Conservation (phyloP, 129 eudicot species). For the Dittrichia graveolens region DNA sequence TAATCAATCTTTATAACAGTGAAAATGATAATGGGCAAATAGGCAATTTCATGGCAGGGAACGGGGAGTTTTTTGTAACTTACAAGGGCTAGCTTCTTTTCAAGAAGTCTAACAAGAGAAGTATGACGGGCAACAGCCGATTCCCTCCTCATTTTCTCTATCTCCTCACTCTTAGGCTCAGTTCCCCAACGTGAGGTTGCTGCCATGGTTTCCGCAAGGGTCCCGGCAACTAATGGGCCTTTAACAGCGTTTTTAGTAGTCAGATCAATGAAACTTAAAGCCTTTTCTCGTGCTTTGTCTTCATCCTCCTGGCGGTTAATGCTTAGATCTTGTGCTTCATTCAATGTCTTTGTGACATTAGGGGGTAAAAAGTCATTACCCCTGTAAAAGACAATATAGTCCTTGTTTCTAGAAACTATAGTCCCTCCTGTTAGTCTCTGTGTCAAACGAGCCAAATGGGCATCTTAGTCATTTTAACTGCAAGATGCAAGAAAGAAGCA, state of each 20-base stretch:
- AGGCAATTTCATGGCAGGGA: neutral
- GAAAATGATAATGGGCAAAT: conserved; percentile 14
- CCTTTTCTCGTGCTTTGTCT: conserved; percentile 71
- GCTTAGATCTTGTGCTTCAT: conserved; percentile 52
- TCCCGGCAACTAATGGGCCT: conserved; percentile 78
- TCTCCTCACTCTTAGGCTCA: conserved; percentile 46
- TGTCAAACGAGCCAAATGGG: conserved; percentile 18
- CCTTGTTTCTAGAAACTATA: conserved; percentile 87
- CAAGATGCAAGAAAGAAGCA: conserved; percentile 1
- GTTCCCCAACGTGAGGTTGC: conserved; percentile 93
- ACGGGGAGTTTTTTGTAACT: conserved; percentile 30
- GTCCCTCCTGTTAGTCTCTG: conserved; percentile 98
- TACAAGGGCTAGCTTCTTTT: conserved; percentile 74
- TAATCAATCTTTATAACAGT: conserved; percentile 9
- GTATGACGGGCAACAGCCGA: conserved; percentile 70
- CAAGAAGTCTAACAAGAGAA: conserved; percentile 67
- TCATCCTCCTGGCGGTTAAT: conserved; percentile 66
- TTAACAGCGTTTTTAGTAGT: conserved; percentile 35
- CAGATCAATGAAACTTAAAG: conserved; percentile 43
- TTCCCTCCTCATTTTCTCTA: conserved; percentile 74
- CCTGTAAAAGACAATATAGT: conserved; percentile 81
- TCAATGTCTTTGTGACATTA: conserved; percentile 54
- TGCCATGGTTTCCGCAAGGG: conserved; percentile 80
- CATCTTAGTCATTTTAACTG: conserved; percentile 17
- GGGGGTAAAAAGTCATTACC: conserved; percentile 95